A percentile compares a stretch with the other conserved stretches of the same genome.
These are phyloP conservation scores for Jamesozyma lodderae DNA, from an alignment of 805 yeast genomes.

Conservation along the genomic window DNA sequence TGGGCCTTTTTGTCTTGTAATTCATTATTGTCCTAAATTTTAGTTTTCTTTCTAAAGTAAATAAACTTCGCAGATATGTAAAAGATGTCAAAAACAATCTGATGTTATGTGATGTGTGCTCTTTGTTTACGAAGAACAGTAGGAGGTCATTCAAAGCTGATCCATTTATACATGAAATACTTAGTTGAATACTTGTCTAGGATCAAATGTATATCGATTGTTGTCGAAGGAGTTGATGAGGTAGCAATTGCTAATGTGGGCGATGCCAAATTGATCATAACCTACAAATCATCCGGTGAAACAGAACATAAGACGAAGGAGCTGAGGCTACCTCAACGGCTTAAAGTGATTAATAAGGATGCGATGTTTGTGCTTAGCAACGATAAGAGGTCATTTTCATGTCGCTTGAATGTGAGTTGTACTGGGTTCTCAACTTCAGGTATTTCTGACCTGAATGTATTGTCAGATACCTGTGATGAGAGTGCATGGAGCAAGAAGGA, in stretches of 20 bases:
- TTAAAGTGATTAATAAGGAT: background rate
- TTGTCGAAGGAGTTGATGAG: conserved; percentile 10
- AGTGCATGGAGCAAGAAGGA: conserved; percentile 22
- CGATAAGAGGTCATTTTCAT: no score
- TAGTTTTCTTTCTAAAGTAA: background rate
- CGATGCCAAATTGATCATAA: background rate
- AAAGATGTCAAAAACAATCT: background rate
- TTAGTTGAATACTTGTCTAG: conserved; percentile 11
- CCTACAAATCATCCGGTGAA: background rate
- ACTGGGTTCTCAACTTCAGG: no score
- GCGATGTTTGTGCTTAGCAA: conserved; percentile 1
- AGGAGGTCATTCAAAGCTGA: no score
- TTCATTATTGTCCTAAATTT: background rate
- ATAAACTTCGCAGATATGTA: background rate
- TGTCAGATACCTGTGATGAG: no score
- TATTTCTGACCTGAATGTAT: no score
- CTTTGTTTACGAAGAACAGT: no score
- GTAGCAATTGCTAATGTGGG: background rate
- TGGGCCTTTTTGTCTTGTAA: background rate
- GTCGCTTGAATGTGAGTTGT: no score
- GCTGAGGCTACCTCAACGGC: conserved; percentile 7
- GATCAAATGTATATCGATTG: conserved; percentile 13
- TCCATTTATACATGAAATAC: conserved; percentile 6
- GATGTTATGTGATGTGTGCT: no score
- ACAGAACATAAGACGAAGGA: background rate